Base-by-base conservation (phyloP, 225 moss, liverwort and hornwort species). In the Bryum argenteum region DNA sequence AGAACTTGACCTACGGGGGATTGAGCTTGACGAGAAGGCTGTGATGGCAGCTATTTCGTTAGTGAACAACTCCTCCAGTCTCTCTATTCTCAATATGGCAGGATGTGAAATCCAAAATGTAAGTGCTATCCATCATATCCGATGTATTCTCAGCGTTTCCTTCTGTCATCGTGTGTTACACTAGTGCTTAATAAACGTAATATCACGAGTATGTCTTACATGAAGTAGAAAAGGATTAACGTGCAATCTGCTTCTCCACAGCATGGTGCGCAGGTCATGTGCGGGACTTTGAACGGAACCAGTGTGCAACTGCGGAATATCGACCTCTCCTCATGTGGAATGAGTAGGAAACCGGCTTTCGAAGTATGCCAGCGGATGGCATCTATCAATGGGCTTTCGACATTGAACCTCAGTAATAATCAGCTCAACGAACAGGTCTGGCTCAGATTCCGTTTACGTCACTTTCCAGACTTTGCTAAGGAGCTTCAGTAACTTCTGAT, bases 1-100 rank as follows among this genome's bases (percentile, higher is more conserved):
- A 33, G 92, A 94, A 80, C 90, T 98, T 68, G 92, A 98, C 75
- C 60, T 98, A 74, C 86, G 79, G 43, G 89, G 92, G 10, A 70
- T 98, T 56, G 94, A 92, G 72, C 91, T 98, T 58, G 97, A 98
- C 56, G 87, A 88, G 44, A 82, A 78, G 65, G 94, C 87, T 77
- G 75, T 98, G 22, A 23, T 71, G 52, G 85, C 90, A 67, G 73
- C 84, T 59, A 67, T 80, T 65, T 62, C 38, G 44, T 80, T 98
- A 43, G 78, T 98, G 60, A 81, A 81, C 21, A 86, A 79, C 54
- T 94, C 97, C 39, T 82, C 78, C 41, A 94, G 91, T 86, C 82
- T 98, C 22, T 87, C 92, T 43, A 26, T 60, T 37, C 86, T 98
- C 37, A 88, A 87, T 61, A 73, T 98, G 80, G 82, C 81, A 79